Evolutionary conservation across 225 moss, liverwort and hornwort genomes (phyloP).

Genomic region (Neckera pumila): DNA sequence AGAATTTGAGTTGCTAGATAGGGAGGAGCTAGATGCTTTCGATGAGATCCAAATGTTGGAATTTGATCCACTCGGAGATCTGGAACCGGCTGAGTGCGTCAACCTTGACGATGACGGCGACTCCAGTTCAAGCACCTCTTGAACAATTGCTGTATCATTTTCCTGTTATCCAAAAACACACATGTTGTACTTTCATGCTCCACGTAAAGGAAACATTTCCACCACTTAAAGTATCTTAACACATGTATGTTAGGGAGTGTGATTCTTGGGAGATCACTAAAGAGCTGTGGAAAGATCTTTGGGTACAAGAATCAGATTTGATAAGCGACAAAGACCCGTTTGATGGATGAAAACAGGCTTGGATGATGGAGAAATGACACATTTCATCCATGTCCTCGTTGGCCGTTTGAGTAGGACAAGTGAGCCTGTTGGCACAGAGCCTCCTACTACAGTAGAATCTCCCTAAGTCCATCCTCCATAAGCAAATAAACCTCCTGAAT

Average conservation of each 20-base stretch:
- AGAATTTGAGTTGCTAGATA: background rate
- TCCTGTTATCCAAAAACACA: background rate
- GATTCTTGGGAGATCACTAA: background rate
- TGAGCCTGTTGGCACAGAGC: background rate
- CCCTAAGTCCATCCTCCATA: too few species aligned
- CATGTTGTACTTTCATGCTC: background rate
- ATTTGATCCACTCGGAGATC: constrained; percentile 6
- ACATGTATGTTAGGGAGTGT: too few species aligned
- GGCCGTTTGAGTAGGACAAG: background rate
- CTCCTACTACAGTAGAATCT: too few species aligned
- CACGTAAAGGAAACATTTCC: background rate
- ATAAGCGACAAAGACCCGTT: too few species aligned
- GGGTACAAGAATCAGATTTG: background rate
- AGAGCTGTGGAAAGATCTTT: background rate
- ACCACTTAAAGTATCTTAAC: background rate
- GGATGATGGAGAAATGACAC: background rate
- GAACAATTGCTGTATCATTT: background rate
- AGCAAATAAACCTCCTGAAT: too few species aligned
- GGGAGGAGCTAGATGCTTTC: background rate
- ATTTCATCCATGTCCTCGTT: background rate
- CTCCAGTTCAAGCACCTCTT: constrained; percentile 11
- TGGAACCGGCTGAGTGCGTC: background rate
- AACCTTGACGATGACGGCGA: background rate
- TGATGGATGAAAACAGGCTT: background rate
- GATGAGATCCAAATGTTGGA: constrained; percentile 24